These are phyloP conservation scores for Pythium myriotylum DNA, from an alignment of 352 stramenopile species.

Conservation along the genomic window DNA sequence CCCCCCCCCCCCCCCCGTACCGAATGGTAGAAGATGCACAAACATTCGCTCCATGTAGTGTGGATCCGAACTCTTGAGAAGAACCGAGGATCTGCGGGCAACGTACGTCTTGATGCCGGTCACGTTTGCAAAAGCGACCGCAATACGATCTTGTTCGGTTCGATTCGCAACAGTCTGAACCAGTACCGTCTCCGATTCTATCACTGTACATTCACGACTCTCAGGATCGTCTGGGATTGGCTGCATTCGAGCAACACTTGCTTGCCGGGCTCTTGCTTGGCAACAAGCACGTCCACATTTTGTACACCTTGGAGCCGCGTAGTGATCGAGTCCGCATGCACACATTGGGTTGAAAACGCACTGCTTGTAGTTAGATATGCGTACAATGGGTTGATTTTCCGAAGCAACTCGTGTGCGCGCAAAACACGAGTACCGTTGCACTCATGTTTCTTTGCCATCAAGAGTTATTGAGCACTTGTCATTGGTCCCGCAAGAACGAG, in stretches of 20 bases:
- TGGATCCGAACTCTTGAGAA: no score
- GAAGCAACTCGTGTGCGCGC: conserved; percentile 4
- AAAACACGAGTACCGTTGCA: conserved; percentile 19
- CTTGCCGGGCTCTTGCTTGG: conserved; percentile 12
- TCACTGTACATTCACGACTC: background rate
- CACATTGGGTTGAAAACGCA: no score
- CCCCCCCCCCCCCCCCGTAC: conserved; percentile 27
- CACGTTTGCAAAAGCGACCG: no score
- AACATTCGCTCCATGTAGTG: conserved; percentile 32
- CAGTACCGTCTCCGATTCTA: no score
- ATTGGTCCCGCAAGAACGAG: conserved; percentile 31
- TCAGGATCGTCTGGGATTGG: background rate
- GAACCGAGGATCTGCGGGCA: no score
- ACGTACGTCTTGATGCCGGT: conserved; percentile 24
- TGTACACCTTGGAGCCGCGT: conserved; percentile 3
- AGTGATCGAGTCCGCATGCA: conserved; percentile 1
- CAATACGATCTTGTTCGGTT: no score
- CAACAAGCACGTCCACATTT: background rate
- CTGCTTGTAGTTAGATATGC: no score
- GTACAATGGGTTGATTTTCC: conserved; percentile 26
- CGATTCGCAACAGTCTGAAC: no score
- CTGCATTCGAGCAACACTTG: background rate
- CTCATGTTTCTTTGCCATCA: conserved; percentile 24
- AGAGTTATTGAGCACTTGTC: conserved; percentile 21
- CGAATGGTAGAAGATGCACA: conserved; percentile 26